Evolutionary conservation across 106 monocot genomes (phyloP).

Genomic region (Dioscorea zingiberensis): DNA sequence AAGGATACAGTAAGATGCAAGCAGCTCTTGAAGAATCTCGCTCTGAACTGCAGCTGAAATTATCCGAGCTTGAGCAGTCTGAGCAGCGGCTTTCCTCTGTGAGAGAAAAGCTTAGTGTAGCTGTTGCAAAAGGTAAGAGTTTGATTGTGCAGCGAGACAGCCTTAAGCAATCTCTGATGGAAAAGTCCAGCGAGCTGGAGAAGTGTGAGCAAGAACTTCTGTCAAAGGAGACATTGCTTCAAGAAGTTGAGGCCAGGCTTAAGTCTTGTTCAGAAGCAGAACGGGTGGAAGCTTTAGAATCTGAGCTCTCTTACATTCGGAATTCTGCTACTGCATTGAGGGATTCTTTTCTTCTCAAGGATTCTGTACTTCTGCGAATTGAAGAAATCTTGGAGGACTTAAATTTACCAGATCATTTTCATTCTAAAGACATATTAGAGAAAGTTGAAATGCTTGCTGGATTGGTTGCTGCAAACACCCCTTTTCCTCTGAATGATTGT

Average conservation of each 20-base stretch:
- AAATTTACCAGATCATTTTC: conserved; percentile 82
- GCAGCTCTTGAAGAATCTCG: conserved; percentile 42
- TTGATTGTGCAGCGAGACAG: conserved; percentile 80
- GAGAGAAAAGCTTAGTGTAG: conserved; percentile 90
- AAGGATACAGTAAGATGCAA: conserved; percentile 39
- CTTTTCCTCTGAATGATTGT: conserved; percentile 31
- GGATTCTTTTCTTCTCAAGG: conserved; percentile 93
- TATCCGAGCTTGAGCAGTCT: conserved; percentile 70
- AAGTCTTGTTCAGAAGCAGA: conserved; percentile 78
- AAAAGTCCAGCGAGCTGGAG: conserved; percentile 75
- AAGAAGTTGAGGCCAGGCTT: conserved; percentile 68
- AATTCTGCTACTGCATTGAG: conserved; percentile 91
- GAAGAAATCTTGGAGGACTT: conserved; percentile 93
- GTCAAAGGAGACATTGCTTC: conserved; percentile 51
- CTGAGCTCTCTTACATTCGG: conserved; percentile 94
- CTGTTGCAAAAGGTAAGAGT: conserved; percentile 97
- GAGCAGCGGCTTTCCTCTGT: conserved; percentile 85
- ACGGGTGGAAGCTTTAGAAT: conserved; percentile 92
- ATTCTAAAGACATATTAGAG: conserved; percentile 76
- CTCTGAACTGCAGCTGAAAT: conserved; percentile 48
- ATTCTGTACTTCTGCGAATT: conserved; percentile 89
- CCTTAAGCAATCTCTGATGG: conserved; percentile 75
- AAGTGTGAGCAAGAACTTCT: conserved; percentile 56
- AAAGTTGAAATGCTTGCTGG: conserved; percentile 78
- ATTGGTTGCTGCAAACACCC: conserved; percentile 32